Base-by-base conservation (phyloP, 495 filamentous ascomycete genomes). In the Neurospora tetraspora region DNA sequence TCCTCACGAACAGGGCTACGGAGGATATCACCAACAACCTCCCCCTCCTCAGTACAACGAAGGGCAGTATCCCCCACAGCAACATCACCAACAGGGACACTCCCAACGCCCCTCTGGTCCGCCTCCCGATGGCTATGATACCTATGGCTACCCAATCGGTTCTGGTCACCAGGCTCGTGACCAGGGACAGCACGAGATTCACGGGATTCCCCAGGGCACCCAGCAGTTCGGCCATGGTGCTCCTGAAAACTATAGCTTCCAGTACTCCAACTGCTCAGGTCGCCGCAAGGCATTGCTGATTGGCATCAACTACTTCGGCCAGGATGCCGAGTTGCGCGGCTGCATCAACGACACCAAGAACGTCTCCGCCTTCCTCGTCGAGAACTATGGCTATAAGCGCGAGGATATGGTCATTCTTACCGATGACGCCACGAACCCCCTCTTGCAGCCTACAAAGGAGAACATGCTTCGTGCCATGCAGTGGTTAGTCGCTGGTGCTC, bases 271-370 rank as follows among this genome's bases (percentile, higher is more conserved):
- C 73, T 97, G 94, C 81, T 92, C 91, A 11, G 94, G 94, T 23
- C 89, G 89, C 76, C 87, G 94, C 75, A 96, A 94, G 86, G 94
- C 94, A 16, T 82, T 98, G 42, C 80, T 98, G 76, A 96, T 98
- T 72, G 94, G 94, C 65, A 95, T 97, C 85, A 98, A 98, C 83
- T 98, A 98, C 81, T 94, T 96, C 73, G 89, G 91, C 70, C 93
- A 97, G 80, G 85, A 90, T 71, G 93, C 91, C 69, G 92, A 97
- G 83, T 84, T 98, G 70, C 85, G 91, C 70, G 94, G 94, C 71
- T 98, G 94, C 83, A 96, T 97, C 86, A 98, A 98, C 81, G 94
- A 98, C 81, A 92, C 94, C 39, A 93, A 93, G 81, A 97, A 97
- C 79, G 90, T 98, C 86, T 94, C 92, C 7, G 83, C 85, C 65